Base-by-base conservation (phyloP, 2,329 filamentous ascomycete genomes). In the Paecilomyces sp. region DNA sequence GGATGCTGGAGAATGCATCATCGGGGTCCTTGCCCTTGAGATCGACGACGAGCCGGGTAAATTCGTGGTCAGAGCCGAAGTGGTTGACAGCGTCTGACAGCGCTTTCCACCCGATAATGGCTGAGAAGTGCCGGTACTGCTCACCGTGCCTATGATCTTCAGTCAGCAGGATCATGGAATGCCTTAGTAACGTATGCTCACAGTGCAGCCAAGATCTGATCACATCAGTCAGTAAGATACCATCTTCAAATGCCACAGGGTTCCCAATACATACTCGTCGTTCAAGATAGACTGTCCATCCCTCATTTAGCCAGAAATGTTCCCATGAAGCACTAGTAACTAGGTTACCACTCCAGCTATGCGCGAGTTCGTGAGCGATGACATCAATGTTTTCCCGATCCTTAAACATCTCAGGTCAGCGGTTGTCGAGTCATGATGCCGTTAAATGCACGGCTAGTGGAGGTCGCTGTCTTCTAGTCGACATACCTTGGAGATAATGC, bases 281-380 rank as follows among this genome's bases (percentile, higher is more conserved):
- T 77, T 99, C 94, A 4, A 97, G 83, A 70, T 99, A 99, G 22
- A 88, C 89, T 0, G 94, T 97, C 94, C 93, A 97, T 33, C 93
- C 93, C 70, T 88, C 86, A 63, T 88, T 88, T 51, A 88, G 72
- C 81, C 80, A 82, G 64, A 82, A 82, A 62, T 82, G 79, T 62
- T 82, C 78, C 79, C 80, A 82, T 15, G 76, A 80, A 50, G 76
- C 77, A 65, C 80, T 81, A 25, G 77, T 80, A 22, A 82, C 80
- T 6, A 88, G 78, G 67, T 97, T 97, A 28, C 92, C 93, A 62
- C 90, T 94, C 92, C 92, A 97, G 67, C 89, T 85, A 68, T 88
- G 86, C 5, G 82, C 78, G 53, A 88, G 77, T 68, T 90, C 92
- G 73, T 96, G 94, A 1, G 94, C 94, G 75, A 99, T 96, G 22